Base-by-base conservation (phyloP, 805 yeast genomes). In the Torulaspora maleeae region DNA sequence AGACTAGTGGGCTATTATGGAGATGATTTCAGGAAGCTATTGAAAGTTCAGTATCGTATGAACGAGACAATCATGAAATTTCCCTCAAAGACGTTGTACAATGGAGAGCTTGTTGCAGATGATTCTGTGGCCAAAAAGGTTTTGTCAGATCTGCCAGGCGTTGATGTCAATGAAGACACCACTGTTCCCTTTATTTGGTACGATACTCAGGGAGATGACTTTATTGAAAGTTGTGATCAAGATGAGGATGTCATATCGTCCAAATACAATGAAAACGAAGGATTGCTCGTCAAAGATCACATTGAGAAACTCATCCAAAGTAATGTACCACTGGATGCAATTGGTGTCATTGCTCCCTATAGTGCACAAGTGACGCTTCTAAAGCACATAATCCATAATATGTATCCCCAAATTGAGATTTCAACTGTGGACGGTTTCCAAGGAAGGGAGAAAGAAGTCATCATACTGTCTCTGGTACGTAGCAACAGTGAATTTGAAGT, bases 381-480 rank as follows among this genome's bases (percentile, higher is more conserved):
- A 25, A 79, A 80, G 50, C 70, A 67, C 34, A 44, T 71, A 9
- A 51, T 84, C 1, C 68, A 71, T 27, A 61, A 61, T 3, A 41
- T 50, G 15, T 68, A 67, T 39, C 72, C 76, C 0, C 59, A 50
- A 2, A 68, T 91, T 5, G 98, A 91, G 59, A 77, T 90, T 0
- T 79, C 95, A 4, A 87, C 97, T 0, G 91, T 91, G 4, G 99
- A 91, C 67, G 97, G 97, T 1, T 93, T 91, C 58, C 99, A 91
- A 69, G 99, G 99, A 1, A 72, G 97, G 50, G 99, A 91, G 60
- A 93, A 91, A 63, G 95, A 90, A 55, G 83, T 81, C 0, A 88
- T 91, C 5, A 74, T 91, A 1, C 67, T 93, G 10, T 76, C 93
- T 1, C 64, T 91, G 43, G 97, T 91, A 2, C 72, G 99, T 51